These are phyloP conservation scores for Solanum pennellii DNA, from an alignment of 257 asterid genomes.

Conservation along the genomic window DNA sequence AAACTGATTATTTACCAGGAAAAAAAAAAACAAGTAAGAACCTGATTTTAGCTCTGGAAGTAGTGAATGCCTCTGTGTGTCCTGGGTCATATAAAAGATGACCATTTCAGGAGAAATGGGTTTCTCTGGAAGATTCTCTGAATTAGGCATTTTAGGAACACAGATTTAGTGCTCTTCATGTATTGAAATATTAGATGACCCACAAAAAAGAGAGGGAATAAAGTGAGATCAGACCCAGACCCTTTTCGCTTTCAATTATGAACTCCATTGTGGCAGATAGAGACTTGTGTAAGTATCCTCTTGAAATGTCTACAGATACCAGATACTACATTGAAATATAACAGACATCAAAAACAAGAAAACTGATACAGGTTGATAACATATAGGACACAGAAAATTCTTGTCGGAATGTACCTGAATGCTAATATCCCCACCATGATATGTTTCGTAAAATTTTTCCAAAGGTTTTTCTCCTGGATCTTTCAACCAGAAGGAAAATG, in stretches of 20 bases:
- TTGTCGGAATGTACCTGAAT: slow-evolving; percentile 42
- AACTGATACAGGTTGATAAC: neutral
- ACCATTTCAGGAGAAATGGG: slow-evolving; percentile 68
- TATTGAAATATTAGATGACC: neutral
- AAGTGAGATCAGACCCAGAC: slow-evolving; percentile 12
- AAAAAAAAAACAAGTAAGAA: neutral
- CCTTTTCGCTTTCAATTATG: slow-evolving; percentile 61
- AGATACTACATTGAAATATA: slow-evolving; percentile 47
- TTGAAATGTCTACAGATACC: slow-evolving; percentile 51
- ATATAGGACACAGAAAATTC: neutral
- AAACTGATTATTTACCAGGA: neutral
- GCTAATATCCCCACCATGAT: slow-evolving; percentile 70
- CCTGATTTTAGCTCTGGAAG: slow-evolving; percentile 77
- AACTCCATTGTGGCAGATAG: slow-evolving; percentile 57
- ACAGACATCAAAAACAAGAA: slow-evolving; percentile 23
- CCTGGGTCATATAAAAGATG: slow-evolving; percentile 73
- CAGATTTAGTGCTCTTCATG: slow-evolving; percentile 7
- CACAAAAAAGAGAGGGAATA: neutral
- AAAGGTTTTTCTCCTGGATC: slow-evolving; percentile 32
- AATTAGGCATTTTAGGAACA: slow-evolving; percentile 3
- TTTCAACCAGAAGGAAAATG: slow-evolving; percentile 59
- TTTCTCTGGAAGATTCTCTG: slow-evolving; percentile 53
- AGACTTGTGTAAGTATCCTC: slow-evolving; percentile 81
- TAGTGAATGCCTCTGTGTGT: slow-evolving; percentile 71
- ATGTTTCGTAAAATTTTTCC: slow-evolving; percentile 70